Evolutionary conservation across 1,139 yeast species (phyloP).

Genomic region (Geotrichum citri-aurantii): DNA sequence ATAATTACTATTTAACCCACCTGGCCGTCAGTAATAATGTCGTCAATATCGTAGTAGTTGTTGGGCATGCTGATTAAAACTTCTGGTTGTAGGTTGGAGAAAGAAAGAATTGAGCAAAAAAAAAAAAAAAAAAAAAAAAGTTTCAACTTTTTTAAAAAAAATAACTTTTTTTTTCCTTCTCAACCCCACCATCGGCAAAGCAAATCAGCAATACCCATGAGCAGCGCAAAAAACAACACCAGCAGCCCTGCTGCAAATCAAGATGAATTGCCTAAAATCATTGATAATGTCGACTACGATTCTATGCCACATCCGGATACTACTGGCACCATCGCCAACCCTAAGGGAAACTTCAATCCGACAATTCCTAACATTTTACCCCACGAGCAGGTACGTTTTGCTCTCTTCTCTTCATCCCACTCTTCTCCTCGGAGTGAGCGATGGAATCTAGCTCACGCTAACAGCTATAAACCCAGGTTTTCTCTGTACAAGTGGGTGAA

Average conservation of each 20-base stretch:
- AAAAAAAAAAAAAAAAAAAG: background rate
- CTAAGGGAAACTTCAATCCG: conserved; percentile 38
- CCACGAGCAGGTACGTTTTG: conserved; percentile 41
- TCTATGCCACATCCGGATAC: conserved; percentile 9
- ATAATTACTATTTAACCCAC: conserved; percentile 32
- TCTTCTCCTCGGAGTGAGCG: too few species aligned
- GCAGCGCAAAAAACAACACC: background rate
- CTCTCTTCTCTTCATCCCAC: background rate
- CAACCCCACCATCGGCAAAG: background rate
- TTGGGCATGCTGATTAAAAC: conserved; percentile 16
- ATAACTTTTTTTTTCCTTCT: background rate
- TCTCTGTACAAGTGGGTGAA: conserved; percentile 67
- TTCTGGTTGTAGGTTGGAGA: background rate
- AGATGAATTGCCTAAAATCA: background rate
- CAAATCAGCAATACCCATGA: background rate
- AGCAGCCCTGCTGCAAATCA: background rate
- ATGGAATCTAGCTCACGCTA: background rate
- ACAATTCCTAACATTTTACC: conserved; percentile 56
- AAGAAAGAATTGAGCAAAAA: background rate
- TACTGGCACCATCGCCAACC: conserved; percentile 20
- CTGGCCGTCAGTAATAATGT: conserved; percentile 68
- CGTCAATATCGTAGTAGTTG: conserved; percentile 77
- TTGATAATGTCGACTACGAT: conserved; percentile 11
- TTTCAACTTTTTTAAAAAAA: background rate
- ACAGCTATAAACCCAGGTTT: conserved; percentile 37